Percentiles rank a stretch among this genome's conserved stretches.
Evolutionary conservation across 2,329 filamentous ascomycete species (phyloP).

Genomic region (Sporothrix protearum): DNA sequence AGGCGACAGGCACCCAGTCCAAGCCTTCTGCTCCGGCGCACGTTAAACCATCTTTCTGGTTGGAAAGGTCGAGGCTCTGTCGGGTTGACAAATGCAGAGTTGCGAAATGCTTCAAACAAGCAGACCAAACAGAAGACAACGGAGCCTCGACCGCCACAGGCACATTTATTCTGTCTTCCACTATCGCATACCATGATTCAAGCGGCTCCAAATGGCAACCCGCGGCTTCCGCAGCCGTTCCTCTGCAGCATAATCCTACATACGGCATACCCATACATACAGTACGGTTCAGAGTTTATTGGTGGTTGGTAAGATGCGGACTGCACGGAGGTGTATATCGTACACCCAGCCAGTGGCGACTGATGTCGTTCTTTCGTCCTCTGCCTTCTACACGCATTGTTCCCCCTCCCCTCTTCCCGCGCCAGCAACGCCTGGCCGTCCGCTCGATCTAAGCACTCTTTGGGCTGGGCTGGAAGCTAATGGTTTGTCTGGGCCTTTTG

Average conservation of each 20-base stretch:
- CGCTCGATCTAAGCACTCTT: background rate
- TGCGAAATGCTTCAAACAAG: too few relatives aligned
- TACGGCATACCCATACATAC: too few relatives aligned
- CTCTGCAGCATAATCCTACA: too few relatives aligned
- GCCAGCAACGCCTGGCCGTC: background rate
- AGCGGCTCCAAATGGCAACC: background rate
- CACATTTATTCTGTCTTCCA: too few relatives aligned
- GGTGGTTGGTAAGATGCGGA: background rate
- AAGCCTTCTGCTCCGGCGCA: background rate
- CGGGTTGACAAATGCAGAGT: background rate
- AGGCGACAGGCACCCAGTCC: constrained; percentile 4
- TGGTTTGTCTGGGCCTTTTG: background rate
- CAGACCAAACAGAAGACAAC: too few relatives aligned
- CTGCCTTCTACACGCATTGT: too few relatives aligned
- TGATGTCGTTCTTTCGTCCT: background rate
- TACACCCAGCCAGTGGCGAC: background rate
- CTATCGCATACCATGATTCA: background rate
- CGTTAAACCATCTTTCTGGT: background rate
- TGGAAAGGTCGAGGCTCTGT: background rate
- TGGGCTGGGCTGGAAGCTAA: background rate
- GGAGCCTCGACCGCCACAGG: too few relatives aligned
- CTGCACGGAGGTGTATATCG: background rate
- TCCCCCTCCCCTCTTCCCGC: background rate
- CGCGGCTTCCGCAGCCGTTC: background rate
- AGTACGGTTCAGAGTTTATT: too few relatives aligned